Base-by-base conservation (phyloP, 768 basidiomycete species). In the Pulveroboletus frians region DNA sequence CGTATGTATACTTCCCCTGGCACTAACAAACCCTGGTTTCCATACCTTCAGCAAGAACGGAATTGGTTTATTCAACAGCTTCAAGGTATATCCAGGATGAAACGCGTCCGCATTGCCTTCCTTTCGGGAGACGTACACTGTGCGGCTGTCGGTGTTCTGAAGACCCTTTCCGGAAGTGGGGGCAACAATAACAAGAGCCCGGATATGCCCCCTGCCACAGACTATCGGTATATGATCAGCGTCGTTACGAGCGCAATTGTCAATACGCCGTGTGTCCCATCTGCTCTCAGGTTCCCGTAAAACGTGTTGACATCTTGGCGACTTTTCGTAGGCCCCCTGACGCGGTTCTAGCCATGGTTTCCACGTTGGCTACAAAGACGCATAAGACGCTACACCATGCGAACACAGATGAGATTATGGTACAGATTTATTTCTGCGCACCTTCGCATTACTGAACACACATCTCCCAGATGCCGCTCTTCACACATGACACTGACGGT, bases 81-180 rank as follows among this genome's bases (percentile, higher is more conserved):
- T 54, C 95, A 97, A 65, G 71, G 75, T 18, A 74, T 91, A 53
- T 86, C 93, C 0, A 66, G 70, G 38, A 65, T 69, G 41, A 82
- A 79, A 65, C 73, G 76, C 23, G 66, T 86, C 27, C 80, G 96
- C 23, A 75, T 99, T n/a, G 78, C 84, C 0, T 93, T 94, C 67
- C 61, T 98, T 15, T 86, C 85, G 0, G 96, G 96, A 4, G 94
- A 99, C 64, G 95, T 97, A 13, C 95, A 97, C 62, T 88, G 88
- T 57, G 88, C 88, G 1, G 88, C 90, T 1, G 88, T 92, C 0
- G 88, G 87, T 2, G 66, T 84, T 3, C 70, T 93, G 54, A 90
- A 84, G 68, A 88, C 88, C 2, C 71, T 85, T 37, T 73, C 71
- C 34, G 53, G 26, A 39, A 38, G 1, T 49, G 69, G 69, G 50